Conservation (phyloP, 352 stramenopile species). For the Pythium coloratum region DNA sequence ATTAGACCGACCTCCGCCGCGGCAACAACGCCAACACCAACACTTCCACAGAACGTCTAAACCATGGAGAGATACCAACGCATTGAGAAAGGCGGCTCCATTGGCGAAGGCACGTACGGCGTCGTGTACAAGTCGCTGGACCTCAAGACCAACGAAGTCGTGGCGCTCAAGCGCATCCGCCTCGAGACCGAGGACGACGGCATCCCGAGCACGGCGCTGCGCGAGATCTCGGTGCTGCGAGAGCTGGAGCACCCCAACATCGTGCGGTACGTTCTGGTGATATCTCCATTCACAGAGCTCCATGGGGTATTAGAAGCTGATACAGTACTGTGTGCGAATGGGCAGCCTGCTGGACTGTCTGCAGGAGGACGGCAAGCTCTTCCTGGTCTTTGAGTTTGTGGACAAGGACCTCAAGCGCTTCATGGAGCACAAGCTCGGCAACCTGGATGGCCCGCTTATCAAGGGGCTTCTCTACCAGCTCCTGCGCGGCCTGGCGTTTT, state of each 20-base stretch:
- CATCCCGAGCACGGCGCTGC: constrained; percentile 97
- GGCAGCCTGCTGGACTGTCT: constrained; percentile 92
- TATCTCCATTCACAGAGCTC: background rate
- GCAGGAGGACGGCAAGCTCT: constrained; percentile 95
- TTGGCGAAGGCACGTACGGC: constrained; percentile 96
- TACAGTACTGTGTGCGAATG: background rate
- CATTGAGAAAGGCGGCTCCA: constrained; percentile 92
- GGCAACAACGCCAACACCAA: background rate
- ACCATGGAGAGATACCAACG: constrained; percentile 89
- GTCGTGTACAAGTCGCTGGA: constrained; percentile 97
- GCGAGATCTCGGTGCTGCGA: constrained; percentile 97
- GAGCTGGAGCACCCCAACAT: constrained; percentile 99
- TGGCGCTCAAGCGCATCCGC: constrained; percentile 96
- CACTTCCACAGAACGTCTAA: background rate
- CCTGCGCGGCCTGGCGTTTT: constrained; percentile 86
- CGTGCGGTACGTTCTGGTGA: constrained; percentile 70
- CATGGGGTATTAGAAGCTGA: background rate
- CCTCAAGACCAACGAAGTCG: constrained; percentile 88
- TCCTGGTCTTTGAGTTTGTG: constrained; percentile 99
- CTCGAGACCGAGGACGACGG: constrained; percentile 99
- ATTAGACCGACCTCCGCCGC: background rate
- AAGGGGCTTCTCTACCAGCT: constrained; percentile 88
- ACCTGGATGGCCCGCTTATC: constrained; percentile 54
- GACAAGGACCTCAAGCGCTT: constrained; percentile 97
- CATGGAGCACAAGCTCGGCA: constrained; percentile 90